Conservation (phyloP, 2,329 filamentous ascomycete species). For the Mycosphaerella arachidis region DNA sequence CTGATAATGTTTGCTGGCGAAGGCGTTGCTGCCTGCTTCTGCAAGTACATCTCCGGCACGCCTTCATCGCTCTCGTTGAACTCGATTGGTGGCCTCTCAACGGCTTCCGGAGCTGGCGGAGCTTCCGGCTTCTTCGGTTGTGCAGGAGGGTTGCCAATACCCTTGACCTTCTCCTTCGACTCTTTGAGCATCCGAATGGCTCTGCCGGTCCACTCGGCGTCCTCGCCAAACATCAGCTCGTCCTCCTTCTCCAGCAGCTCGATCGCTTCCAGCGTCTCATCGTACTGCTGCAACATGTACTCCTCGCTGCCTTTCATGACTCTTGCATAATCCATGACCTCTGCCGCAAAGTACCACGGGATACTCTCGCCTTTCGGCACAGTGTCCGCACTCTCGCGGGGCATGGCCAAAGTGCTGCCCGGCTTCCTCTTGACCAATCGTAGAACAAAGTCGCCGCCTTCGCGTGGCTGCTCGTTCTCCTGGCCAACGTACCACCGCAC, state of each 20-base stretch:
- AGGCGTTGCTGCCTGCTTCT: slow-evolving; percentile 10
- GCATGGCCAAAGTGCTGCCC: slow-evolving; percentile 79
- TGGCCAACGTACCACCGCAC: slow-evolving; percentile 89
- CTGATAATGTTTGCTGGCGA: slow-evolving; percentile 21
- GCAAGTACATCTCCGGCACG: slow-evolving; percentile 49
- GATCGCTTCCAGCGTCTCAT: slow-evolving; percentile 72
- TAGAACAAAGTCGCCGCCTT: slow-evolving; percentile 85
- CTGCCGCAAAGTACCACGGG: slow-evolving; percentile 91
- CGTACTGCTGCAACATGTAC: slow-evolving; percentile 79
- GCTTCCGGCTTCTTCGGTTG: slow-evolving; percentile 46
- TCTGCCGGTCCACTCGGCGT: slow-evolving; percentile 86
- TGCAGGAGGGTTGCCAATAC: slow-evolving; percentile 61
- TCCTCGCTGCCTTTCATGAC: slow-evolving; percentile 90
- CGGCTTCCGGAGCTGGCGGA: slow-evolving; percentile 28
- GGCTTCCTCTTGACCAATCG: slow-evolving; percentile 77
- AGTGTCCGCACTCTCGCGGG: slow-evolving; percentile 71
- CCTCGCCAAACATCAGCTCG: slow-evolving; percentile 85
- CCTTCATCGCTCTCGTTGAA: slow-evolving; percentile 44
- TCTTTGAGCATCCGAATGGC: slow-evolving; percentile 71
- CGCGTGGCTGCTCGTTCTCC: slow-evolving; percentile 71
- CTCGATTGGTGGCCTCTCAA: slow-evolving; percentile 39
- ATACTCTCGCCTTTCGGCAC: slow-evolving; percentile 68
- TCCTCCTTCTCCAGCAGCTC: slow-evolving; percentile 78
- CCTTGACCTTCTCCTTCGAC: slow-evolving; percentile 68
- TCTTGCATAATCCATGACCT: slow-evolving; percentile 88